Evolutionary conservation across 257 asterid genomes (phyloP).

Genomic region (Penstemon newberryi): DNA sequence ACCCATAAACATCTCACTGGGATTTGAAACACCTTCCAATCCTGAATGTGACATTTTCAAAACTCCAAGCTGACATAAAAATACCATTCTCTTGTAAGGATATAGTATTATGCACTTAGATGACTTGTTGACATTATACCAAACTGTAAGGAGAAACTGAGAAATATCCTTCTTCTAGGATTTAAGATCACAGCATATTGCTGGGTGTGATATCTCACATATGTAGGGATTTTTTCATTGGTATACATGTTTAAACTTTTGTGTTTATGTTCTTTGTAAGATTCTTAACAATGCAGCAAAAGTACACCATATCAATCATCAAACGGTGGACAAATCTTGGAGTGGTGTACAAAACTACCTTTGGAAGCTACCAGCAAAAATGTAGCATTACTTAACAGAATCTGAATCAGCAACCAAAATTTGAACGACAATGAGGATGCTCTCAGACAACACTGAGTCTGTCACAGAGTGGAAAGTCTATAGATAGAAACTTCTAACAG

Average conservation of each 20-base stretch:
- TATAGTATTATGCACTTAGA: conserved; percentile 5
- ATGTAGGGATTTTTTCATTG: conserved; percentile 14
- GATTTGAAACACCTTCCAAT: conserved; percentile 72
- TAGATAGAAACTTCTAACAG: too few species aligned
- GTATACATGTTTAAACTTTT: not conserved
- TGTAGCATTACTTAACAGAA: not conserved
- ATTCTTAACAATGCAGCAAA: conserved; percentile 13
- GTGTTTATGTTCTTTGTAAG: conserved; percentile 18
- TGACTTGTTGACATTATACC: conserved; percentile 5
- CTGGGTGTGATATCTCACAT: not conserved
- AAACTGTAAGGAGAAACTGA: conserved; percentile 1
- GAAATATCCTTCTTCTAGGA: conserved; percentile 19
- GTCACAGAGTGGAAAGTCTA: too few species aligned
- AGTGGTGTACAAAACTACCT: not conserved
- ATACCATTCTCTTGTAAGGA: conserved; percentile 25
- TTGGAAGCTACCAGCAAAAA: conserved; percentile 20
- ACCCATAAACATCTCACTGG: conserved; percentile 82
- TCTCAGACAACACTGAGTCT: too few species aligned
- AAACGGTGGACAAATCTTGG: not conserved
- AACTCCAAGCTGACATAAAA: conserved; percentile 81
- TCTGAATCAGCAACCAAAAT: too few species aligned
- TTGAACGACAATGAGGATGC: too few species aligned
- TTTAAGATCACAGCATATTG: conserved; percentile 17
- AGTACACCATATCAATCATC: not conserved
- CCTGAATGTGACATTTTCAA: conserved; percentile 80